Evolutionary conservation across 2,329 filamentous ascomycete species (phyloP).

Genomic region (Diaporthe citriasiana): DNA sequence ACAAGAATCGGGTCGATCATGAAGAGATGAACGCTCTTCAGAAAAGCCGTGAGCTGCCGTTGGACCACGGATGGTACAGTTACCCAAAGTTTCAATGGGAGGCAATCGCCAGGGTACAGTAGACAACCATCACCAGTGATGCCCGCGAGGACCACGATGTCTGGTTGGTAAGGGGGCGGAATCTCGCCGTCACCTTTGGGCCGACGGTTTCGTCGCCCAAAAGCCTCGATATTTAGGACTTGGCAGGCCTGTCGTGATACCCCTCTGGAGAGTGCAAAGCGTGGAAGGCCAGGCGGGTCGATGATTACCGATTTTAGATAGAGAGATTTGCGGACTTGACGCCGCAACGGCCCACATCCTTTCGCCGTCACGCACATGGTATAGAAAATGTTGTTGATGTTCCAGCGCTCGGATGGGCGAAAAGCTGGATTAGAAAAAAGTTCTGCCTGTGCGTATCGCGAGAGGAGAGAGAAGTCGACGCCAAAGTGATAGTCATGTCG

Average conservation of each 20-base stretch:
- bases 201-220: neutral
- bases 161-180: neutral
- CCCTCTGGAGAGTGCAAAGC: neutral
- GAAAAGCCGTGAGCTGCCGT: neutral
- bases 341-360: conserved; percentile 1
- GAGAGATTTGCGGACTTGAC: neutral
- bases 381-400: neutral
- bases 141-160: neutral
- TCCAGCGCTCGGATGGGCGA: neutral
- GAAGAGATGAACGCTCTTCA: neutral
- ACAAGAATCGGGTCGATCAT: neutral
- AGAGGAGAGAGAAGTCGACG: neutral
- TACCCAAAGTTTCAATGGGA: neutral
- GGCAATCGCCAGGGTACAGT: neutral
- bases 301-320: neutral
- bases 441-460: neutral
- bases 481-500: neutral
- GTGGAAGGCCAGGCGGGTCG: neutral
- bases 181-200: neutral
- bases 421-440: neutral
- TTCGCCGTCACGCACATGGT: neutral
- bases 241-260: neutral
- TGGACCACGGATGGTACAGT: neutral
- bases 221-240: neutral
- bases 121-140: neutral